Base-by-base conservation (phyloP, 2,329 filamentous ascomycete genomes). In the Phyllosticta ampelicida region DNA sequence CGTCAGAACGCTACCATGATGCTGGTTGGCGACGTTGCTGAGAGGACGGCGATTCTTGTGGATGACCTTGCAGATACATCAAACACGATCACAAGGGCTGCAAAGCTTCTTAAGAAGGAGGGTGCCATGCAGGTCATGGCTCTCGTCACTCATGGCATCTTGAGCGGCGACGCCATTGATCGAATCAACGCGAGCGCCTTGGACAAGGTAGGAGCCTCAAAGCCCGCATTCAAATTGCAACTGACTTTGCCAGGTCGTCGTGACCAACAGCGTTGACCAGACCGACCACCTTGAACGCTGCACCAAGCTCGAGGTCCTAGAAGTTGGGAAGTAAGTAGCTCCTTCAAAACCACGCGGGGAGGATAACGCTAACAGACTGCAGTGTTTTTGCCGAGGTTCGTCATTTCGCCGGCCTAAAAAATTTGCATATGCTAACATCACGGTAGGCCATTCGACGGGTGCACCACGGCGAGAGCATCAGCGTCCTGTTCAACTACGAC, bases 381-480 rank as follows among this genome's bases (percentile, higher is more conserved):
- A 79, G 82, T 64, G 86, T 96, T 60, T 96, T 97, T 71, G 91
- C 89, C 60, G 92, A 97, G 80, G 89, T 84, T 71, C 65, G 73
- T 70, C 51, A 19, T 1, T 1, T 55, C 8, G n/a, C 28, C 20
- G 2, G n/a, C 16, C 21, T 26, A 28, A 21, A 11, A 10, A 3
- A 44, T 6, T 20, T 51, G 26, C 9, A 51, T 18, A 1, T 36
- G 26, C 68, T 71, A 62, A 71, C 60, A 51, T 48, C 21, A 60
- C 20, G 18, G 23, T 59, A 85, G 83, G 84, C 94, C 54, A 96
- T 97, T 65, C 87, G 94, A 62, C 85, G 94, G 62, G 92, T 97
- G 60, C 94, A 99, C 74, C 91, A 97, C 73, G 94, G 94, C 67
- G 94, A 99, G 77, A 96, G 90, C 68, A 96, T 99, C 75, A 96